These are phyloP conservation scores for Parsonsia alboflavescens DNA, from an alignment of 257 asterid genomes.

Conservation along the genomic window DNA sequence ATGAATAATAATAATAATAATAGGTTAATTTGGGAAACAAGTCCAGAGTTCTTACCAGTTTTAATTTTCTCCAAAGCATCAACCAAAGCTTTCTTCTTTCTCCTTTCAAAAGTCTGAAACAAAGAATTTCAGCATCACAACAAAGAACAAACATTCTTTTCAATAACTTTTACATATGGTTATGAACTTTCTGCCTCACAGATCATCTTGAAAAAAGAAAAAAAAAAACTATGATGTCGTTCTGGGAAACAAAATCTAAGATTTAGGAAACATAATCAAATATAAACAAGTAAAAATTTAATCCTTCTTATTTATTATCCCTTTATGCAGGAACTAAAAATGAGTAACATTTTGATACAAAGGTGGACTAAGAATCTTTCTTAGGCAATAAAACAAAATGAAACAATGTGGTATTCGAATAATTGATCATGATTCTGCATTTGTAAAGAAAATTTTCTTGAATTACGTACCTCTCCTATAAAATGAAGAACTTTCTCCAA, in stretches of 20 bases:
- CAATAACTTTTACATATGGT: too few species aligned
- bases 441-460: too few species aligned
- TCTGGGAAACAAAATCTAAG: too few species aligned
- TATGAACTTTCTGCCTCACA: too few species aligned
- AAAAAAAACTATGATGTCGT: too few species aligned
- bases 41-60: slow-evolving; percentile 46
- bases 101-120: slow-evolving; percentile 60
- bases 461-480: slow-evolving; percentile 38
- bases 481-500: slow-evolving; percentile 59
- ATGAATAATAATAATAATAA: neutral
- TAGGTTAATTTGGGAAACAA: neutral
- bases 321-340: neutral
- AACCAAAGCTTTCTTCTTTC: slow-evolving; percentile 53
- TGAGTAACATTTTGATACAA: neutral
- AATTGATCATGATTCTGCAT: neutral
- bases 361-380: neutral
- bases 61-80: slow-evolving; percentile 95
- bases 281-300: neutral
- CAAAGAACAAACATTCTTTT: neutral
- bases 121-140: slow-evolving; percentile 3
- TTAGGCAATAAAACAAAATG: neutral
- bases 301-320: neutral
- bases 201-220: too few species aligned
- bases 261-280: neutral
- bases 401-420: too few species aligned